Base-by-base conservation (phyloP, 306 rosid species). In the Casuarina cunninghamiana region DNA sequence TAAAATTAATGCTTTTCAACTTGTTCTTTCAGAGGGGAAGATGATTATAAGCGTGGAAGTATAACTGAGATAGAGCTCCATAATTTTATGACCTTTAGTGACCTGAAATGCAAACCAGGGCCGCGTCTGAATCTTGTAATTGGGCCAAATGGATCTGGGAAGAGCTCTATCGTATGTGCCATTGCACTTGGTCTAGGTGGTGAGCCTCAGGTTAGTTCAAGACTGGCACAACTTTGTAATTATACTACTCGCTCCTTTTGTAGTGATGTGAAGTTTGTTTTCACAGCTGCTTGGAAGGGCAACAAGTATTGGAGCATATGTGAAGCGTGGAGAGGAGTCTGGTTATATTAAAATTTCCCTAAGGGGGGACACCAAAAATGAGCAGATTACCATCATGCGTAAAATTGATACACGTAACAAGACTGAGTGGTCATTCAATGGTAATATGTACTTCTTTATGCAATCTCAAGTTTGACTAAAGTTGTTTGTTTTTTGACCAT, bases 121-220 rank as follows among this genome's bases (percentile, higher is more conserved):
- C 86, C 98, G 46, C 93, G 98, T 15, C 67, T 95, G 69, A 95
- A 95, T 83, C 98, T 95, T 63, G 97, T 95, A 43, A 90, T 92
- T 89, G 98, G 97, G 53, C 97, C 98, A 12, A 94, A 94, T 85
- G 97, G 97, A 55, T 88, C 97, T 75, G 98, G 97, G 13, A 95
- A 95, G 83, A 95, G 98, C 83, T 95, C 98, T 81, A 89, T 95
- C 76, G 98, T 95, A 13, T 95, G 98, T 75, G 98, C 97, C 70
- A 91, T 95, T 83, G 97, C 98, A 57, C 90, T 94, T 85, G 98
- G 98, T 78, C 96, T 94, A 15, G 95, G 97, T 35, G 98, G 97
- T 45, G 98, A 94, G 89, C 97, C 97, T 75, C 97, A 90, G 98
- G 97, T 94, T 79, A 71, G 97, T 83, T 84, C 37, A 38, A 72